Evolutionary conservation across 768 basidiomycete genomes (phyloP).

Genomic region (Suillus hirtellus): DNA sequence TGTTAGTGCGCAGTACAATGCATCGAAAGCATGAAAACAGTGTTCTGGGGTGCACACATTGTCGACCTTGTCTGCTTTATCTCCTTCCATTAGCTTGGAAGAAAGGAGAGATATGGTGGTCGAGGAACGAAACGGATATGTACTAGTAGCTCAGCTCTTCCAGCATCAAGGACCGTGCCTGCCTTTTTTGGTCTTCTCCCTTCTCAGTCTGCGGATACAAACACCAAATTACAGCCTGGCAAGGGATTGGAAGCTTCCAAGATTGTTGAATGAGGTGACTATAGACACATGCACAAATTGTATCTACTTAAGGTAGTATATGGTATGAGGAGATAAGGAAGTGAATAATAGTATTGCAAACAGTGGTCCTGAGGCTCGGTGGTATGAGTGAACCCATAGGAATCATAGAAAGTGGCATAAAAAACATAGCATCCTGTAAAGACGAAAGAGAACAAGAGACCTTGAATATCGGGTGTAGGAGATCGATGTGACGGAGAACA

Average conservation of each 20-base stretch:
- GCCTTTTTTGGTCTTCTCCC: slow-evolving; percentile 29
- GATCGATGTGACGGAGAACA: slow-evolving; percentile 10
- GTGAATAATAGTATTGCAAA: slow-evolving; percentile 31
- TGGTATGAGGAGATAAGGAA: slow-evolving; percentile 42
- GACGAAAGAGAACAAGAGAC: slow-evolving; percentile 15
- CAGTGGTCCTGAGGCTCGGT: slow-evolving; percentile 18
- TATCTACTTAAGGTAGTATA: slow-evolving; percentile 40
- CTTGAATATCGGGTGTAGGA: slow-evolving; percentile 6
- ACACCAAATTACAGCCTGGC: not conserved
- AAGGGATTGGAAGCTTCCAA: slow-evolving; percentile 14
- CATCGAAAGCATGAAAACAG: slow-evolving; percentile 81
- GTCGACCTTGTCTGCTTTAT: slow-evolving; percentile 39
- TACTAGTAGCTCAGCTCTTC: not conserved
- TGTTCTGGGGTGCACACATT: slow-evolving; percentile 69
- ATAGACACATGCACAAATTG: slow-evolving; percentile 37
- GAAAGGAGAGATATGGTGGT: slow-evolving; percentile 57
- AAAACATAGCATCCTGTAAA: slow-evolving; percentile 27
- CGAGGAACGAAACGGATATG: slow-evolving; percentile 21
- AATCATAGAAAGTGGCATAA: slow-evolving; percentile 29
- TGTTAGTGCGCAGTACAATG: slow-evolving; percentile 76
- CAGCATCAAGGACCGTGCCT: slow-evolving; percentile 15
- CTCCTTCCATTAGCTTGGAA: slow-evolving; percentile 46
- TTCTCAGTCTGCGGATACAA: not conserved
- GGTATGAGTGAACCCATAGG: slow-evolving; percentile 24
- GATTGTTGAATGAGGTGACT: slow-evolving; percentile 23